Evolutionary conservation across 2,329 filamentous ascomycete species (phyloP), one percentile per base, ranked within the genome.

Genomic region (Claviceps sp.): DNA sequence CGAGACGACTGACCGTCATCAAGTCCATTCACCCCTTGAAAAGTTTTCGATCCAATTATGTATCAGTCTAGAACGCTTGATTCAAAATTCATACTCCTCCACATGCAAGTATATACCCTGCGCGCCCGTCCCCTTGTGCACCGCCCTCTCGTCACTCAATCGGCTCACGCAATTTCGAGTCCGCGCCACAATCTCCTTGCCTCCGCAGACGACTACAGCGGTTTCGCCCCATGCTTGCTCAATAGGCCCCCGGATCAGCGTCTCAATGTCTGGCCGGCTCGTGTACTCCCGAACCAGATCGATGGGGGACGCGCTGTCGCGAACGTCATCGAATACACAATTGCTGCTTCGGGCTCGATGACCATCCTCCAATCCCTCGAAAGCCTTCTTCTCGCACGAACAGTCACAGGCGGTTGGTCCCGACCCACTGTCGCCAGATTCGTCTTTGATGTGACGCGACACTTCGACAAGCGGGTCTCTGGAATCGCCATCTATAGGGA

Each of bases 41-140:
- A 11, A 34, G 30, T 34, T 34, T 34, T 34, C 30, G 3, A 34
- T 34, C 30, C 30, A 34, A 11, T 11, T 18, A 42, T 11, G 37
- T n/a, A 20, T 22, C 24, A 9, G 2, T 26, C 5, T 24, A 16
- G 9, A 40, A 9, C 16, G 50, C 14, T 26, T 34, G 30, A 34
- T 34, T 59, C 59, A 78, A 56, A 77, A 78, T 24, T 70, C 71
- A 62, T 81, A 82, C 61, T 82, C 78, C 56, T 82, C 79, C 1
- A 77, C 77, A 60, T 79, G 73, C 52, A 82, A 59, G 60, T 76
- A 73, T 42, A 83, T 82, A 0, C 79, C 79, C 60, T 83, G 79
- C 0, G 79, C 79, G 1, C 77, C 79, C 0, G 78, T 82, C 5
- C 79, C 79, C 62, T 83, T 83, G 60, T 82, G 79, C 22, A 82